These are phyloP conservation scores for Globisporangium polare DNA, from an alignment of 352 stramenopile species.

Conservation along the genomic window DNA sequence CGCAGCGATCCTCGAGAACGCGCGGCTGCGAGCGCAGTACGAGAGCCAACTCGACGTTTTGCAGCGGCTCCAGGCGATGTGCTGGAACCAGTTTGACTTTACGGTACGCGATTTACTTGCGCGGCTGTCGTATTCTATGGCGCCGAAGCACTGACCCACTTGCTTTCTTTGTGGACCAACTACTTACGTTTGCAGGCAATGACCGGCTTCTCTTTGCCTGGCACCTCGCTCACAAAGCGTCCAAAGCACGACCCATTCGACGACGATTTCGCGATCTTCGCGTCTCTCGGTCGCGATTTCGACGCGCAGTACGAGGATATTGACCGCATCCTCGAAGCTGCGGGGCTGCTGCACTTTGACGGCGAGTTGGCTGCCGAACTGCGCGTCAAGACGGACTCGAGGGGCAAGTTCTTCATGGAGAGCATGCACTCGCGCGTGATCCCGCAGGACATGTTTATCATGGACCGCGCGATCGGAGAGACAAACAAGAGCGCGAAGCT, in stretches of 20 bases:
- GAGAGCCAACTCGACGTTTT: slow-evolving; percentile 32
- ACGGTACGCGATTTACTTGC: background rate
- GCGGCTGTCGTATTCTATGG: no score
- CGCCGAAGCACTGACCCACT: no score
- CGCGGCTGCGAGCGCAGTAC: slow-evolving; percentile 22
- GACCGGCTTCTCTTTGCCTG: background rate
- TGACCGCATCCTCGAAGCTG: slow-evolving; percentile 21
- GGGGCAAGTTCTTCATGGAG: slow-evolving; percentile 22
- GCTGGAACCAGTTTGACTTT: slow-evolving; percentile 14
- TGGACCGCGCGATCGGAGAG: background rate
- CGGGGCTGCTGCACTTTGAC: slow-evolving; percentile 23
- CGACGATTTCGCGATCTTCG: slow-evolving; percentile 21
- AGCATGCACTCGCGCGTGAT: slow-evolving; percentile 5
- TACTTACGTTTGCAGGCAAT: no score
- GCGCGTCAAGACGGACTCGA: background rate
- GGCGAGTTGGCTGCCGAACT: slow-evolving; percentile 10
- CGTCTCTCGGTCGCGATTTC: slow-evolving; percentile 24
- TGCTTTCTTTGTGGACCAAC: no score
- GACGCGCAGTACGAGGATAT: slow-evolving; percentile 26
- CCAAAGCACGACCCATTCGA: slow-evolving; percentile 3
- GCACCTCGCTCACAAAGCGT: slow-evolving; percentile 1
- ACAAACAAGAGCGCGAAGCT: background rate
- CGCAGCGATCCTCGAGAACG: slow-evolving; percentile 30
- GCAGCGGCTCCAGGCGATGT: slow-evolving; percentile 29
- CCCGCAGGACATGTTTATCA: background rate